Evolutionary conservation across 257 asterid species (phyloP).

Genomic region (Solanum peruvianum): DNA sequence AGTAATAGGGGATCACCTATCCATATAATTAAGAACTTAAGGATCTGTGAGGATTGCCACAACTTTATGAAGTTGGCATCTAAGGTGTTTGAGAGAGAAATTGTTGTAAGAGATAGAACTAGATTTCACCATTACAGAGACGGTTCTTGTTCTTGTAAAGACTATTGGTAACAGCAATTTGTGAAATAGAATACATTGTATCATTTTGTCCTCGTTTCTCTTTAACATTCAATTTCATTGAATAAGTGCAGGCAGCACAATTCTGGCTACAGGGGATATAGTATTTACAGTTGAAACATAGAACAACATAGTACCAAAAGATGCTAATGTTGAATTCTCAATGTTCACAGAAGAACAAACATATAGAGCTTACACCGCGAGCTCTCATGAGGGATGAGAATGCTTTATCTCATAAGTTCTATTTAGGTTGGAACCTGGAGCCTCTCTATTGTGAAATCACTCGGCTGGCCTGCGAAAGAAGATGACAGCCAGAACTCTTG

Average conservation of each 20-base stretch:
- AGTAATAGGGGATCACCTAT: constrained; percentile 25
- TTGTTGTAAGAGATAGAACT: constrained; percentile 55
- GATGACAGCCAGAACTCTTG: constrained; percentile 29
- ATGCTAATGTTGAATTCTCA: neutral
- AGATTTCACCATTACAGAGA: constrained; percentile 59
- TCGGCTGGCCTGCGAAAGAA: constrained; percentile 17
- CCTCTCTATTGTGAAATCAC: constrained; percentile 8
- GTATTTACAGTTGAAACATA: neutral
- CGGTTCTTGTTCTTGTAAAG: constrained; percentile 64
- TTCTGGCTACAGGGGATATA: neutral
- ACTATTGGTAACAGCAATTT: constrained; percentile 35
- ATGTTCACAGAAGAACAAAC: neutral
- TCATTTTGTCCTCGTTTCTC: neutral
- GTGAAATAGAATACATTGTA: neutral
- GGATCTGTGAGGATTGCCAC: constrained; percentile 70
- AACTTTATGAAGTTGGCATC: constrained; percentile 60
- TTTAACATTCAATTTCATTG: neutral
- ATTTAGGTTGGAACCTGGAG: constrained; percentile 41
- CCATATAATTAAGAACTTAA: constrained; percentile 47
- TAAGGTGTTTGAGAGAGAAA: constrained; percentile 33
- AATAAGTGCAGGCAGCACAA: neutral
- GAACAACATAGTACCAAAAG: neutral
- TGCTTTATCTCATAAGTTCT: constrained; percentile 7
- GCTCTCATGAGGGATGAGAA: neutral
- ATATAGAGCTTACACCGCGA: neutral